Evolutionary conservation across 495 filamentous ascomycete species (phyloP), one percentile per base, ranked within the genome.

Genomic region (Xylaria longipes): DNA sequence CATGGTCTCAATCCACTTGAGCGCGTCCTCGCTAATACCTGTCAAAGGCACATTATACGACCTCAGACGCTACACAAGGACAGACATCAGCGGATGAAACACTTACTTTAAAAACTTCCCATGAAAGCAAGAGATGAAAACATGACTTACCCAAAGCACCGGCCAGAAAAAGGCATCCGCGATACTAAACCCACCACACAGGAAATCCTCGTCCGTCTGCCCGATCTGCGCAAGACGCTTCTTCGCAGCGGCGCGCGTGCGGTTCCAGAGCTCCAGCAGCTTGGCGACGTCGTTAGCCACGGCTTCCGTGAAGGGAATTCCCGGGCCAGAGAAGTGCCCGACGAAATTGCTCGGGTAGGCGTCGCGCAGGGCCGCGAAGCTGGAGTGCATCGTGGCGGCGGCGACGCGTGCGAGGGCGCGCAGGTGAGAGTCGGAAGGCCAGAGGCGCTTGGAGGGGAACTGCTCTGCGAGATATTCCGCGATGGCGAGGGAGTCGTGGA

Each of bases 401-500:
- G 85, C 85, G 25, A 80, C 81, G 43, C 87, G 80, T 8, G 88
- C 87, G 17, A 86, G 78, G 1, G 86, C 86, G 69, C 87, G 78
- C 11, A 88, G 80, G 12, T 71, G 72, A 12, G 68, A 69, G 66
- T 84, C 84, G 29, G 73, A 43, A 0, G 88, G 88, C 81, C 85
- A 89, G 4, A 87, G 78, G 41, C 63, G 46, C 14, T 82, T 77
- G 11, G 82, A 72, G 0, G 85, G 85, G 72, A 84, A 69, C 1
- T 74, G 74, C 60, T 88, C 87, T 25, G 86, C 84, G 14, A 90
- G 81, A 72, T 84, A 85, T 66, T 88, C 86, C 77, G 80, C 78
- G 69, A 89, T 89, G 67, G 88, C 79, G 25, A 89, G 81, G 22
- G 87, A 88, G 66, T 89, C 87, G 62, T 76, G 80, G 48, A 89